A percentile compares a stretch with the other conserved stretches of the same genome.
phyloP scores from a whole-genome alignment of 1,284 basidiomycete genomes.

The Ganoderma resinaceum region DNA sequence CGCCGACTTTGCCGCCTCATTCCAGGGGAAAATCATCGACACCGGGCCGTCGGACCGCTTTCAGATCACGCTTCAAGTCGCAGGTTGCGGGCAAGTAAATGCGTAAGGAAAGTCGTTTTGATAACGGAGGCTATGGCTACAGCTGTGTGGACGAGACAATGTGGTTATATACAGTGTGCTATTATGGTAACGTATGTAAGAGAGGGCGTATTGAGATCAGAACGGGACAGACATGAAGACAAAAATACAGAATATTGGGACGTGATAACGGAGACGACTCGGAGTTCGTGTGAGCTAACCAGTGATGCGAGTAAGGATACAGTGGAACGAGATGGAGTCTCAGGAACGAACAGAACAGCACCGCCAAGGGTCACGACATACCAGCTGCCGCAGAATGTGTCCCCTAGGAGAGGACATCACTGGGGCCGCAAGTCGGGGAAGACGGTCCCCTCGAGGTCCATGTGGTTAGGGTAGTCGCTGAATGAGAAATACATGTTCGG shows the following conservation, averaged over 20 bases:
- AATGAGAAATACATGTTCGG: conserved; percentile 1
- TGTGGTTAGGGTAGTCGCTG: not conserved
- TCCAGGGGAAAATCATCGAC: not conserved
- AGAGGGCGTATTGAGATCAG: not conserved
- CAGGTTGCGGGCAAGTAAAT: too few relatives aligned
- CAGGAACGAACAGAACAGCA: not conserved
- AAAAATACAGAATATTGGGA: not conserved
- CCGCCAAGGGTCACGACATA: not conserved
- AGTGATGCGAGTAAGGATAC: not conserved
- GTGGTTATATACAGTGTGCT: not conserved
- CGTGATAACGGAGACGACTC: not conserved
- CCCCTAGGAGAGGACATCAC: not conserved
- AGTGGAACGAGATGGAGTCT: not conserved
- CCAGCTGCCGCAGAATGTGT: not conserved
- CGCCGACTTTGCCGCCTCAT: conserved; percentile 19
- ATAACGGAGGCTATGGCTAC: conserved; percentile 11
- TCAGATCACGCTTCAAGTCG: too few relatives aligned
- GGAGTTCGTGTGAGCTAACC: not conserved
- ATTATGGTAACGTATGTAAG: not conserved
- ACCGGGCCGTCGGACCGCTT: conserved; percentile 3
- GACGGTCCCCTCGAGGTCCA: conserved; percentile 2
- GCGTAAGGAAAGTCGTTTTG: not conserved
- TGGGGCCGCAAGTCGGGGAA: conserved; percentile 3
- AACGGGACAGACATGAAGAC: not conserved
- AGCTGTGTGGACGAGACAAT: not conserved